These are phyloP conservation scores for Populus alba DNA, from an alignment of 345 rosid species.

Conservation along the genomic window DNA sequence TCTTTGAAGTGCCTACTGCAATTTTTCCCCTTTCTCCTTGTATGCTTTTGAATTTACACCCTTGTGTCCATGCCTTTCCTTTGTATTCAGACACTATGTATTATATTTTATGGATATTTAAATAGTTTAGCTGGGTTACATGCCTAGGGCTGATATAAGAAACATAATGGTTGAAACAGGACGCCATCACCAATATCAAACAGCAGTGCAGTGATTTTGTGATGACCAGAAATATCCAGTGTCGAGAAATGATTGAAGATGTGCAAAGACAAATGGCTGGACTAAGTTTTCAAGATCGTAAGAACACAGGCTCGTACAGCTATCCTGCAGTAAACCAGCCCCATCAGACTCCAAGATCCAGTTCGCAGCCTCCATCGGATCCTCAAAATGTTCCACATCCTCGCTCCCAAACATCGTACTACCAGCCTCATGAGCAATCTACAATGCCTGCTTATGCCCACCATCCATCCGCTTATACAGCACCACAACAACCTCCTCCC, in stretches of 20 bases:
- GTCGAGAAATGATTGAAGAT: conserved; percentile 96
- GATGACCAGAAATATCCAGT: conserved; percentile 95
- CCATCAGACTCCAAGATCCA: conserved; percentile 45
- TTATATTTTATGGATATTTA: background rate
- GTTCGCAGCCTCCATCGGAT: conserved; percentile 45
- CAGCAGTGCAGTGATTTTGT: conserved; percentile 97
- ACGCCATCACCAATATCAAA: conserved; percentile 89
- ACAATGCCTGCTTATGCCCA: conserved; percentile 55
- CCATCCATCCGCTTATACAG: conserved; percentile 49
- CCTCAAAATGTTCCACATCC: conserved; percentile 44
- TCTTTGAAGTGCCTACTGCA: background rate
- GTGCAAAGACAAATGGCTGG: conserved; percentile 91
- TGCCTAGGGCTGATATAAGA: background rate
- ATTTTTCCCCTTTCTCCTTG: background rate
- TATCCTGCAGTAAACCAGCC: conserved; percentile 69
- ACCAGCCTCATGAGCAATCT: conserved; percentile 69
- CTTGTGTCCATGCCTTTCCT: background rate
- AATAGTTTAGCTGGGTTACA: background rate
- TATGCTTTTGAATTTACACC: background rate
- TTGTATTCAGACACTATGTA: background rate
- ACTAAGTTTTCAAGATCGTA: conserved; percentile 81
- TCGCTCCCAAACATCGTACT: conserved; percentile 53
- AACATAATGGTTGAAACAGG: conserved; percentile 42
- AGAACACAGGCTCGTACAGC: conserved; percentile 52
- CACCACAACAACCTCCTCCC: conserved; percentile 53